Conservation (phyloP, 352 stramenopile genomes). For the Phytophthora boehmeriae region DNA sequence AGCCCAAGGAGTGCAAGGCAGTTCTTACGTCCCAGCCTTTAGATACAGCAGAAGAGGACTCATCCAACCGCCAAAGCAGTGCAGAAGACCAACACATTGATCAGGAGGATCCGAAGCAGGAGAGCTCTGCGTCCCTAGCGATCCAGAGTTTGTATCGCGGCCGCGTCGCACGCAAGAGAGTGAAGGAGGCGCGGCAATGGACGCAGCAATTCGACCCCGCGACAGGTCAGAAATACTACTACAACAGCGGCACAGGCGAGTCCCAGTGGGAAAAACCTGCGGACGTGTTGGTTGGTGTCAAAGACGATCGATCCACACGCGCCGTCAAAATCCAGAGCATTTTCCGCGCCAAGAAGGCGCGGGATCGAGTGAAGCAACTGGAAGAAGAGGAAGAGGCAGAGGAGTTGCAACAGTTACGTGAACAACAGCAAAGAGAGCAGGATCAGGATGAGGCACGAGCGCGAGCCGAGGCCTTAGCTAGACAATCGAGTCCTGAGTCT, state of each 20-base stretch:
- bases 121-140: conserved; percentile 17
- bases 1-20: conserved; percentile 29
- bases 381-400: conserved; percentile 35
- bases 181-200: conserved; percentile 41
- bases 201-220: conserved; percentile 54
- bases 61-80: not conserved
- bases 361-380: conserved; percentile 39
- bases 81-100: not conserved
- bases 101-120: not conserved
- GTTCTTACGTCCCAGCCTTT: conserved; percentile 28
- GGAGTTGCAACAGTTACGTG: conserved; percentile 7
- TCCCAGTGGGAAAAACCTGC: conserved; percentile 51
- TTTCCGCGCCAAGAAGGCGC: conserved; percentile 47
- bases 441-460: conserved; percentile 7
- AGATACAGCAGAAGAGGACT: conserved; percentile 8
- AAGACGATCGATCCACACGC: conserved; percentile 39
- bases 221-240: conserved; percentile 49
- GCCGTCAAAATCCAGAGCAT: conserved; percentile 64
- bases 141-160: conserved; percentile 47
- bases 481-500: conserved; percentile 1
- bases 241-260: conserved; percentile 44
- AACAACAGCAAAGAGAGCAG: conserved; percentile 16
- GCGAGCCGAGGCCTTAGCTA: conserved; percentile 6
- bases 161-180: conserved; percentile 25
- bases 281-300: conserved; percentile 36